Evolutionary conservation across 306 rosid genomes (phyloP).

Genomic region (Vigna reflexopilosa): DNA sequence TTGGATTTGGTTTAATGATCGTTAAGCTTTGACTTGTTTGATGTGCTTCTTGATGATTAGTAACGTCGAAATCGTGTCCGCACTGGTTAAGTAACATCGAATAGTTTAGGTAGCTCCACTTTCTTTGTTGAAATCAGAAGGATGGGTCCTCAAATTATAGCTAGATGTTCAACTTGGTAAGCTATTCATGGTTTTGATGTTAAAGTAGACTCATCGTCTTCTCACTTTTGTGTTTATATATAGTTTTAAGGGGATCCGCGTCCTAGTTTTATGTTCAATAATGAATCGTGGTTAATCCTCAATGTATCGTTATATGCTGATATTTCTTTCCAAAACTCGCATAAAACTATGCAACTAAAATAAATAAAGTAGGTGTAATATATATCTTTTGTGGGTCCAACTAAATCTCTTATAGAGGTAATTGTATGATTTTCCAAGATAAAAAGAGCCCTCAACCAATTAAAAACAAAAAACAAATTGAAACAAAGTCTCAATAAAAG

Average conservation of each 20-base stretch:
- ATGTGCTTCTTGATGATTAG: background rate
- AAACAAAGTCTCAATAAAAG: no score
- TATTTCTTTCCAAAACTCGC: no score
- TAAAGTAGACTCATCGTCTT: background rate
- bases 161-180: background rate
- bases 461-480: no score
- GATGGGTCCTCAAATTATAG: background rate
- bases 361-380: no score
- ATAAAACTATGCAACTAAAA: no score
- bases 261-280: background rate
- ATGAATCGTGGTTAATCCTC: background rate
- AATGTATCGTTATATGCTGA: background rate
- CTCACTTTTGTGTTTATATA: background rate
- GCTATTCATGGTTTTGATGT: background rate
- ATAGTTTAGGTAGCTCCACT: background rate
- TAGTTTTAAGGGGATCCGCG: background rate
- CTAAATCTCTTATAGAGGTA: no score
- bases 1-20: background rate
- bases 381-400: no score
- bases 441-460: no score
- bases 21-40: background rate
- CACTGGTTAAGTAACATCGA: background rate
- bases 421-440: no score
- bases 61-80: background rate
- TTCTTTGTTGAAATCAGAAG: background rate